Percentiles rank a stretch among this genome's conserved stretches.
These are phyloP conservation scores for Abrus pulchellus DNA, from an alignment of 306 rosid genomes.

Conservation along the genomic window DNA sequence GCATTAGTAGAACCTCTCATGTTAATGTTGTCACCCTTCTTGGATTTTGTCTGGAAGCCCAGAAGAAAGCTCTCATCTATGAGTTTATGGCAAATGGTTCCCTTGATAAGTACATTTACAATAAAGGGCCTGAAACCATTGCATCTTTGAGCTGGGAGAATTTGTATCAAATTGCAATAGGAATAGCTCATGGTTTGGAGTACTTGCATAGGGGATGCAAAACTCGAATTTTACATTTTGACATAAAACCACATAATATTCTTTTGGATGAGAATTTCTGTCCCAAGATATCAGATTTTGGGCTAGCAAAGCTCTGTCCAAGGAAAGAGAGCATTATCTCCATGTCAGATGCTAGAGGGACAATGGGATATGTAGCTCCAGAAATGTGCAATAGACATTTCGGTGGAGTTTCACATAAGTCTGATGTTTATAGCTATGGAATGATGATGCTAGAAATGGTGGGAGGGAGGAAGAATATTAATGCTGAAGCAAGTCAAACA, in stretches of 20 bases:
- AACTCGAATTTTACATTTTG: not conserved
- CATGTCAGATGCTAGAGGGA: not conserved
- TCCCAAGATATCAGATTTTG: conserved; percentile 13
- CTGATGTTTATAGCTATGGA: conserved; percentile 54
- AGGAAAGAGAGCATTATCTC: not conserved
- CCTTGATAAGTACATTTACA: not conserved
- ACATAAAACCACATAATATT: conserved; percentile 11
- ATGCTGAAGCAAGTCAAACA: not conserved
- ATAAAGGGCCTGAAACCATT: not conserved
- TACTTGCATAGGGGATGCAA: not conserved
- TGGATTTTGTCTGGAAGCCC: not conserved
- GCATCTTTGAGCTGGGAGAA: not conserved
- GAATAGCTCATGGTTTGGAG: not conserved
- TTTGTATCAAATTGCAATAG: not conserved
- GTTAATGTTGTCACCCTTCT: not conserved
- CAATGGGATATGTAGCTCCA: conserved; percentile 7
- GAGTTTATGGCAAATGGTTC: not conserved
- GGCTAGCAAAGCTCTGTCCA: not conserved
- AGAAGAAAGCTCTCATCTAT: not conserved
- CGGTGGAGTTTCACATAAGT: conserved; percentile 54
- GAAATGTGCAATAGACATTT: conserved; percentile 11
- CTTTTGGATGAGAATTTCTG: not conserved
- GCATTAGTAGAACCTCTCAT: not conserved
- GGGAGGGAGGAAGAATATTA: conserved; percentile 47
- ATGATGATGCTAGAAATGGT: conserved; percentile 28